These are phyloP conservation scores for Peronospora destructor DNA, from an alignment of 352 stramenopile genomes.

Conservation along the genomic window DNA sequence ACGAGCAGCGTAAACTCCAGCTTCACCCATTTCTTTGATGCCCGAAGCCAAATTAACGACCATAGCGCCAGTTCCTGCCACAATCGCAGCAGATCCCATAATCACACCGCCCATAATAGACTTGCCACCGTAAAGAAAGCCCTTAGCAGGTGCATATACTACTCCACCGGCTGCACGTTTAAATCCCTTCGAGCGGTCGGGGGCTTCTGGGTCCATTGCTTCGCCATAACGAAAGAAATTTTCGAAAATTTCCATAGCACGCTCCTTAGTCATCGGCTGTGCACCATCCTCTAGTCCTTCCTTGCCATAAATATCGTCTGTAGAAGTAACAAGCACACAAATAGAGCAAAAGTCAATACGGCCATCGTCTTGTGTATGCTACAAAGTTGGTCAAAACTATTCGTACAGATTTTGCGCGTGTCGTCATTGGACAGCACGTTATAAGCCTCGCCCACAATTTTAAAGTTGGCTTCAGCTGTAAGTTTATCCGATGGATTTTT, in stretches of 20 bases:
- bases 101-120: conserved; percentile 78
- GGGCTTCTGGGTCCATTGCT: conserved; percentile 76
- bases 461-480: conserved; percentile 89
- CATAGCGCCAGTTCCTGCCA: conserved; percentile 71
- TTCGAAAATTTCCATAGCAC: conserved; percentile 79
- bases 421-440: conserved; percentile 90
- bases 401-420: conserved; percentile 83
- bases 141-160: conserved; percentile 78
- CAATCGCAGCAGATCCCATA: conserved; percentile 73
- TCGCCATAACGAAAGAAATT: conserved; percentile 84
- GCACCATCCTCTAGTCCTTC: conserved; percentile 82
- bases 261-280: conserved; percentile 79
- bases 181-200: conserved; percentile 66
- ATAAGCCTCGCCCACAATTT: conserved; percentile 91
- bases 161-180: conserved; percentile 70
- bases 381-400: not conserved
- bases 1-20: conserved; percentile 66
- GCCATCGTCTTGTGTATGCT: not conserved
- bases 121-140: conserved; percentile 77
- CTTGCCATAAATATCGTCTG: conserved; percentile 91
- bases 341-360: conserved; percentile 9
- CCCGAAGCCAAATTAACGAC: conserved; percentile 75
- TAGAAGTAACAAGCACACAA: not conserved
- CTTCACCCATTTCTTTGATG: conserved; percentile 85
- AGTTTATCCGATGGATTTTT: conserved; percentile 86